Evolutionary conservation across 2,329 filamentous ascomycete genomes (phyloP).

Genomic region (Sclerotiophoma versabilis): DNA sequence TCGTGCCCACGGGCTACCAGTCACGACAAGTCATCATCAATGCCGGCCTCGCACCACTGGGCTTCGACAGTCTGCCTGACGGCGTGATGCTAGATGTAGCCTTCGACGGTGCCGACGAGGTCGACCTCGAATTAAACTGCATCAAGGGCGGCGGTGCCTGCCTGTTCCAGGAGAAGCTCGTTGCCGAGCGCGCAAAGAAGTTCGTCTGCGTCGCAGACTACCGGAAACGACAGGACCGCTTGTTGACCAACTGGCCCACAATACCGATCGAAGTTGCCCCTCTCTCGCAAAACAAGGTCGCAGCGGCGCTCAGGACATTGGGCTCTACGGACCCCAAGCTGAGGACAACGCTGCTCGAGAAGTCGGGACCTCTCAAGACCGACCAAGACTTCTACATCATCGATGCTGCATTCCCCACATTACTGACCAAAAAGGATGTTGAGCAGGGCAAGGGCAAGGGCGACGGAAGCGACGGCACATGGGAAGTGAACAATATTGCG

Average conservation of each 20-base stretch:
- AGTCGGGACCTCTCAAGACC: constrained; percentile 83
- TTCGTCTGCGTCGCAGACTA: constrained; percentile 93
- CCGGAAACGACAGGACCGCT: constrained; percentile 80
- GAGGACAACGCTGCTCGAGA: constrained; percentile 74
- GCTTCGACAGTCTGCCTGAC: constrained; percentile 76
- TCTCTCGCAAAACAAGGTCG: constrained; percentile 78
- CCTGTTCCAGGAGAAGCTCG: constrained; percentile 96
- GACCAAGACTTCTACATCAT: constrained; percentile 90
- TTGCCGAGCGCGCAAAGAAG: constrained; percentile 81
- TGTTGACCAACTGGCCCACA: constrained; percentile 78
- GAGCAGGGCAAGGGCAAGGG: constrained; percentile 51
- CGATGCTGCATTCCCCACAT: constrained; percentile 82
- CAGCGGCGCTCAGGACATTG: constrained; percentile 73
- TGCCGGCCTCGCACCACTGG: constrained; percentile 77
- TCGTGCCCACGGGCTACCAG: constrained; percentile 91
- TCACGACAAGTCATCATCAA: constrained; percentile 84
- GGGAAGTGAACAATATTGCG: constrained; percentile 81
- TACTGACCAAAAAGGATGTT: constrained; percentile 70
- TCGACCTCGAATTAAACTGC: constrained; percentile 91
- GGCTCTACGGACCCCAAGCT: constrained; percentile 76
- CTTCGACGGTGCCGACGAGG: constrained; percentile 97
- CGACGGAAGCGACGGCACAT: constrained; percentile 70
- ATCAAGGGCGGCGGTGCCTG: constrained; percentile 99
- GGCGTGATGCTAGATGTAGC: constrained; percentile 78
- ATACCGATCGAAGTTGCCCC: constrained; percentile 96